Conservation (phyloP, 352 stramenopile genomes). For the Phytophthora pluvialis region DNA sequence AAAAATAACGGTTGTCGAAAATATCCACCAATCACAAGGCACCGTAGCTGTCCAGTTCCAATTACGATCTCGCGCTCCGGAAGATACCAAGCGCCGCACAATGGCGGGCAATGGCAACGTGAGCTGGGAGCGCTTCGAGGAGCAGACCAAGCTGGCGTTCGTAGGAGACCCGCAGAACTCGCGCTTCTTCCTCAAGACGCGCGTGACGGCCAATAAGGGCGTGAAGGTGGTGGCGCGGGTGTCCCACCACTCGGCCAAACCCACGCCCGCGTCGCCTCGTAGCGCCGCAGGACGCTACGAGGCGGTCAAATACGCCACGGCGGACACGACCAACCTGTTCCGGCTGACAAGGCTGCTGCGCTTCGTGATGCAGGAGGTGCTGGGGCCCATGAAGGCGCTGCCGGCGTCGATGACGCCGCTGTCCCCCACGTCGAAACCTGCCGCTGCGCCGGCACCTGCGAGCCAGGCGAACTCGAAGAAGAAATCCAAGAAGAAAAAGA, state of each 20-base stretch:
- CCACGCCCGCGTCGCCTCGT: constrained; percentile 19
- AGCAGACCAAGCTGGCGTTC: constrained; percentile 70
- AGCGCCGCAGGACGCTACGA: constrained; percentile 18
- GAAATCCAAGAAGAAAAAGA: constrained; percentile 49
- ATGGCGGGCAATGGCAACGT: constrained; percentile 34
- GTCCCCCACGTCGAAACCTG: constrained; percentile 6
- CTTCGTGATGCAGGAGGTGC: constrained; percentile 74
- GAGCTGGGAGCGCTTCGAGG: constrained; percentile 75
- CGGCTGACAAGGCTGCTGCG: constrained; percentile 59
- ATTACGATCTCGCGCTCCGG: not conserved
- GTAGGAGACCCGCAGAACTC: constrained; percentile 55
- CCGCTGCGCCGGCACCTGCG: not conserved
- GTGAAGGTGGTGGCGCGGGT: constrained; percentile 59
- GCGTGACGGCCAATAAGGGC: constrained; percentile 33
- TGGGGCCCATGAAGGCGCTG: constrained; percentile 57
- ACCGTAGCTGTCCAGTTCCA: constrained; percentile 6
- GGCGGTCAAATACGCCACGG: constrained; percentile 38
- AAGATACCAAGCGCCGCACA: constrained; percentile 7
- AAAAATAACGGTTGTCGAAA: constrained; percentile 23
- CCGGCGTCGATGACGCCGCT: constrained; percentile 4
- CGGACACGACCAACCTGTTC: constrained; percentile 41
- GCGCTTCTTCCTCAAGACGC: constrained; percentile 71
- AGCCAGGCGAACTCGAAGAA: constrained; percentile 39
- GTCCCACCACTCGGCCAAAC: constrained; percentile 34
- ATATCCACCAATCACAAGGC: constrained; percentile 32